A percentile compares a stretch with the other conserved stretches of the same genome.
phyloP scores from a whole-genome alignment of 2,329 filamentous ascomycete genomes.

The Venturia effusa region DNA sequence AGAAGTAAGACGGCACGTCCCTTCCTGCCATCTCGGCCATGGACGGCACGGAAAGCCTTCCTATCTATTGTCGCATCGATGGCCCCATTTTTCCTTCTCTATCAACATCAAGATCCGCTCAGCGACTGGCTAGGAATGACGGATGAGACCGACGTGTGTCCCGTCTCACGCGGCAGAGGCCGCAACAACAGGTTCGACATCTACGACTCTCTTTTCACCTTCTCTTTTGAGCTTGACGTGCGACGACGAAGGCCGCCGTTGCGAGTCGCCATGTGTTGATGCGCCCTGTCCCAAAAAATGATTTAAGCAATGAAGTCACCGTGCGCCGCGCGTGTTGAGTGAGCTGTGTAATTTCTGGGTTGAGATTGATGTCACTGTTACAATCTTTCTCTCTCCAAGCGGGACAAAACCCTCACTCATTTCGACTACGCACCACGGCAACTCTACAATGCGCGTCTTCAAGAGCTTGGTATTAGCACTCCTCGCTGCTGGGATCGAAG shows the following conservation, averaged over 20 bases:
- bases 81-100: no score
- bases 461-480: background rate
- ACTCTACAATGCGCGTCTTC: background rate
- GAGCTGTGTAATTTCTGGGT: background rate
- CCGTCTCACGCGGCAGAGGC: no score
- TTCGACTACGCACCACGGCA: background rate
- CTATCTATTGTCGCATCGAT: no score
- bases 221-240: background rate
- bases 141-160: no score
- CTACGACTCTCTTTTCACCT: background rate
- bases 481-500: background rate
- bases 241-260: background rate
- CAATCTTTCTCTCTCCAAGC: background rate
- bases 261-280: background rate
- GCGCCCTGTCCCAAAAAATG: background rate
- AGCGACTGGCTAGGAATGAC: no score
- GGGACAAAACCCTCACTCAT: background rate
- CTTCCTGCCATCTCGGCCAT: no score
- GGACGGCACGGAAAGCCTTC: no score
- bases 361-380: background rate
- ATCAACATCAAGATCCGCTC: no score
- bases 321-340: background rate
- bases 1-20: no score
- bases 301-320: background rate
- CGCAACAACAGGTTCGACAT: no score